Percentiles rank a stretch among this genome's conserved stretches.
Evolutionary conservation across 495 filamentous ascomycete genomes (phyloP).

Genomic region (Aspergillus asperescens): DNA sequence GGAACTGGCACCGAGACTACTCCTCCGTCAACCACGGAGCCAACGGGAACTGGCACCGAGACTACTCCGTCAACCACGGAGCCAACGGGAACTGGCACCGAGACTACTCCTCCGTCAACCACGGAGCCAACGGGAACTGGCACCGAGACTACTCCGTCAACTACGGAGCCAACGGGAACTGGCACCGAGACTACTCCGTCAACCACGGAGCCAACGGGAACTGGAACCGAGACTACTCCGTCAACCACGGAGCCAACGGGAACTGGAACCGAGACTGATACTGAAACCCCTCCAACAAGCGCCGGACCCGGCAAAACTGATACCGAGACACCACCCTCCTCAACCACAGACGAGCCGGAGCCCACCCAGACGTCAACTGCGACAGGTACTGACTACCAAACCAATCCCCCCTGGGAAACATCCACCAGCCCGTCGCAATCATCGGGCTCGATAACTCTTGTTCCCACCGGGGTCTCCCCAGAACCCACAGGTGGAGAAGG

Average conservation of each 20-base stretch:
- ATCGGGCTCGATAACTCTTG: constrained; percentile 5
- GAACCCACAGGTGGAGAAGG: not conserved
- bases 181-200: not conserved
- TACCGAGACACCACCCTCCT: not conserved
- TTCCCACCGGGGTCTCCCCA: constrained; percentile 13
- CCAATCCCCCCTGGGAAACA: no score
- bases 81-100: not conserved
- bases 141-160: not conserved
- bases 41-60: no score
- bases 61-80: not conserved
- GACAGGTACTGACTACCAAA: not conserved
- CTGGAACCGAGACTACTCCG: not conserved
- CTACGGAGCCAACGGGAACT: no score
- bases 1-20: not conserved
- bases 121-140: not conserved
- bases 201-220: not conserved
- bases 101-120: not conserved
- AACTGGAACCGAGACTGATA: not conserved
- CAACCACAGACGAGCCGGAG: not conserved
- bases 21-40: not conserved
- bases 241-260: not conserved
- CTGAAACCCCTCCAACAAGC: not conserved
- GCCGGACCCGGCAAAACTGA: not conserved
- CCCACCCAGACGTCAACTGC: not conserved
- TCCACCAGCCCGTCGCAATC: no score